Percentiles rank a stretch among this genome's conserved stretches.
These are phyloP conservation scores for Huntiella moniliformis DNA, from an alignment of 2,329 filamentous ascomycete species.

Conservation along the genomic window DNA sequence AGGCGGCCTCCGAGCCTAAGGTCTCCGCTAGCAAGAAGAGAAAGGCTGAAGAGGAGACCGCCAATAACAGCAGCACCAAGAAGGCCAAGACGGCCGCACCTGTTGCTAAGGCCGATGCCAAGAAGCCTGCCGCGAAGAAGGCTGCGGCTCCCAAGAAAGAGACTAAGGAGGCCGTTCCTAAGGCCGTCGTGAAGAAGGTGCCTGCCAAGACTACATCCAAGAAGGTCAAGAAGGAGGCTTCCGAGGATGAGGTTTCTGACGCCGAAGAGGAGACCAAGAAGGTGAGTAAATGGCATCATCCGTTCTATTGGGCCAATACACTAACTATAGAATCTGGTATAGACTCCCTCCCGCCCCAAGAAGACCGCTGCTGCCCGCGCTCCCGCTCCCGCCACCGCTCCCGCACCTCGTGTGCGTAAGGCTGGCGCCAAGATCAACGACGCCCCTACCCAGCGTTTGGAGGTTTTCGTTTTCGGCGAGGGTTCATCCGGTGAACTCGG, in stretches of 20 bases:
- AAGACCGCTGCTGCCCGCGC: constrained; percentile 19
- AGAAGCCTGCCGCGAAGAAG: constrained; percentile 13
- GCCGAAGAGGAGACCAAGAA: constrained; percentile 12
- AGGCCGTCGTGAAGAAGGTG: constrained; percentile 24
- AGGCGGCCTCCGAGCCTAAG: too few relatives aligned
- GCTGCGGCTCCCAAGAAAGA: constrained; percentile 27
- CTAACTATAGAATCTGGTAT: neutral
- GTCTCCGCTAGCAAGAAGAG: constrained; percentile 16
- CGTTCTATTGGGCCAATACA: neutral
- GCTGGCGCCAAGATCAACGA: constrained; percentile 53
- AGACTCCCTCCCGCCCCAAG: constrained; percentile 18
- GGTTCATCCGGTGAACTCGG: constrained; percentile 68
- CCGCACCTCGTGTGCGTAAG: constrained; percentile 6
- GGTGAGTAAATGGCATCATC: constrained; percentile 12
- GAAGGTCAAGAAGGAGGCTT: constrained; percentile 14
- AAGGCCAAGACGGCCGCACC: constrained; percentile 4
- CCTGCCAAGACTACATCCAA: constrained; percentile 29
- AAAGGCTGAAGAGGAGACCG: constrained; percentile 12
- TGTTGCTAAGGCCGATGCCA: constrained; percentile 11
- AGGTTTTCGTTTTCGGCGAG: constrained; percentile 67
- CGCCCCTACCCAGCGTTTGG: constrained; percentile 41
- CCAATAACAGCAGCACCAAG: constrained; percentile 7
- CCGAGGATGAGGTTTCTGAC: constrained; percentile 11
- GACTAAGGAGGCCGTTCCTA: constrained; percentile 21
- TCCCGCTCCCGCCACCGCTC: constrained; percentile 9